Conservation (phyloP, 192 early-diverging fungal genomes). For the Geosiphon pyriformis region DNA sequence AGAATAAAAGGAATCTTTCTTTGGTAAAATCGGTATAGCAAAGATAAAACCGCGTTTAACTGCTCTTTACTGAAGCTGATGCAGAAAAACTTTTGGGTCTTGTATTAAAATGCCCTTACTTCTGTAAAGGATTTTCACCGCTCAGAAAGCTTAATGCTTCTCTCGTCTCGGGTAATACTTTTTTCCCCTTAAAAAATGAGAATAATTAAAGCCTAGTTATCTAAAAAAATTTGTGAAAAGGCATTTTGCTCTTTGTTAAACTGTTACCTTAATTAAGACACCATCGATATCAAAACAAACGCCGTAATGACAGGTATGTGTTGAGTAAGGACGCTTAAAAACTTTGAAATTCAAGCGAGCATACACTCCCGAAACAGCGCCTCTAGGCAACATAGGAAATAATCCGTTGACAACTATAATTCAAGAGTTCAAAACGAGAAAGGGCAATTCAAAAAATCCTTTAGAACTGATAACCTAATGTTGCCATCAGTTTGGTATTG, state of each 20-base stretch:
- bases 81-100: not conserved
- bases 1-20: slow-evolving; percentile 71
- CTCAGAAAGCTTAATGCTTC: slow-evolving; percentile 61
- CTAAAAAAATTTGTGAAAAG: not conserved
- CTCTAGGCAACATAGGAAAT: too few species aligned
- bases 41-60: not conserved
- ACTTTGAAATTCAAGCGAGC: too few species aligned
- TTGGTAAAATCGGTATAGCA: not conserved
- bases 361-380: too few species aligned
- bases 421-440: too few species aligned
- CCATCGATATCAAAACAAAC: slow-evolving; percentile 82
- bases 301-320: slow-evolving; percentile 13
- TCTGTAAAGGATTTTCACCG: slow-evolving; percentile 45
- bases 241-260: not conserved
- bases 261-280: slow-evolving; percentile 78
- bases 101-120: slow-evolving; percentile 21
- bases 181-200: slow-evolving; percentile 46
- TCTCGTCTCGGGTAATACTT: slow-evolving; percentile 58
- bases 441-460: too few species aligned
- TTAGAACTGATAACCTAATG: too few species aligned
- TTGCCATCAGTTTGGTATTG: too few species aligned
- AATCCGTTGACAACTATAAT: too few species aligned
- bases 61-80: slow-evolving; percentile 1
- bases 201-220: not conserved
- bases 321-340: slow-evolving; percentile 1